Percentiles rank a stretch among this genome's conserved stretches.
Evolutionary conservation across 768 basidiomycete genomes (phyloP).

Genomic region (Daedaleopsis sinensis): DNA sequence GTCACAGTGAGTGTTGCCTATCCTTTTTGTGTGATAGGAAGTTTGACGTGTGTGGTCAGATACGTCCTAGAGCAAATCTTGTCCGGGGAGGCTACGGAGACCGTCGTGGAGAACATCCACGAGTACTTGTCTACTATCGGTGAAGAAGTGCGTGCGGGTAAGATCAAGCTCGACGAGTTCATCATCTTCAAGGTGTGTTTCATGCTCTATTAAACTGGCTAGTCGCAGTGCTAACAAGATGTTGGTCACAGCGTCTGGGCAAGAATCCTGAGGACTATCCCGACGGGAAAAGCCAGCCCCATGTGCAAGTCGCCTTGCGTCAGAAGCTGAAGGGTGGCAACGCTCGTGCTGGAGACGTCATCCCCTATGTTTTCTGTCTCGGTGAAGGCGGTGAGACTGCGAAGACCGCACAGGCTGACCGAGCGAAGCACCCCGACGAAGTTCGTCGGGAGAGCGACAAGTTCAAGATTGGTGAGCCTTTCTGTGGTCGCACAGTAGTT

Average conservation of each 20-base stretch:
- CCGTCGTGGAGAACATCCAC: conserved; percentile 88
- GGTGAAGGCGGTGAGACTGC: conserved; percentile 70
- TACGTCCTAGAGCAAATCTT: conserved; percentile 89
- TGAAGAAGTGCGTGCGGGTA: conserved; percentile 77
- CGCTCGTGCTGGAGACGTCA: conserved; percentile 88
- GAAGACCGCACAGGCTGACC: conserved; percentile 83
- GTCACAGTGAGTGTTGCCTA: conserved; percentile 71
- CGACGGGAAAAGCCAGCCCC: conserved; percentile 92
- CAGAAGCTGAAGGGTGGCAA: conserved; percentile 84
- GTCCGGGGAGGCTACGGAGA: conserved; percentile 89
- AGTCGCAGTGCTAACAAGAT: background rate
- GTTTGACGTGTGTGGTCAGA: conserved; percentile 41
- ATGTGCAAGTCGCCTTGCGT: conserved; percentile 93
- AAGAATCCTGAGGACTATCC: conserved; percentile 98
- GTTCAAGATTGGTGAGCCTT: conserved; percentile 68
- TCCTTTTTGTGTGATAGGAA: background rate
- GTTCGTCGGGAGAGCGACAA: conserved; percentile 67
- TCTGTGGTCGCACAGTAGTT: background rate
- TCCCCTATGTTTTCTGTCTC: conserved; percentile 93
- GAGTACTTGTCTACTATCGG: conserved; percentile 82
- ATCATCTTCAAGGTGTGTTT: conserved; percentile 85
- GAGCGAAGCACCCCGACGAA: conserved; percentile 94
- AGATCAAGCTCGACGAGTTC: conserved; percentile 88
- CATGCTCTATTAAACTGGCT: conserved; percentile 1
- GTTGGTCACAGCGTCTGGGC: conserved; percentile 71